Evolutionary conservation across 2,329 filamentous ascomycete species (phyloP), one percentile per base, ranked within the genome.

Genomic region (Fusarium nisikadoi): DNA sequence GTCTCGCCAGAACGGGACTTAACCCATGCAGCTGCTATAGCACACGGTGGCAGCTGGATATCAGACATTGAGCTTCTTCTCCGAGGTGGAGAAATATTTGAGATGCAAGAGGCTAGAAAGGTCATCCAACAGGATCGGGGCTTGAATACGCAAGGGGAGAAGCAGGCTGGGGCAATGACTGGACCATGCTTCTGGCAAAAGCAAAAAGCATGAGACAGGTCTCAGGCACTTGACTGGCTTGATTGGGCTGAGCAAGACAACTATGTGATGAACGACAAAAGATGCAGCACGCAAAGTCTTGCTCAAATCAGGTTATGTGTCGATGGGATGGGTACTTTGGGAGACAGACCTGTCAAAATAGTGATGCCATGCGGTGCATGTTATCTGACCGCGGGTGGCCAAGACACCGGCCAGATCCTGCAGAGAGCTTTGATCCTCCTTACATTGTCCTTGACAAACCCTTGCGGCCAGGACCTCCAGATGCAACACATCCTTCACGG

Each of bases 1-100:
- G 74, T 76, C 72, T 76, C 63, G 56, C 56, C 57, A 62, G n/a
- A 69, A 62, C 50, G 41, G 52, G 56, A 62, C 52, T 49, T 41
- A 42, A 29, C 46, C 52, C 43, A 52, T 54, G 61, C 60, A 67
- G 63, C 53, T 54, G 65, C 62, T 67, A 68, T 47, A 63, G 63
- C 33, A 39, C 55, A 64, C 59, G 42, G 54, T 45, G 55, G 52
- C 38, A 53, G 52, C 41, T 19, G 46, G 41, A 42, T 45, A 45
- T 20, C 31, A 57, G 42, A 29, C 42, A 71, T 57, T 50, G 65
- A 50, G 17, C 29, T 35, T 36, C 33, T 46, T 53, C 57, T 39
- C 54, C 46, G 65, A 67, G 38, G 70, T 71, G 62, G 66, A 62
- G 66, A 70, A 25, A 58, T 36, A 49, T 57, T 29, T 47, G 31